Evolutionary conservation across 139 green algal genomes (phyloP), one percentile per base, ranked within the genome.

Genomic region (Auxenochlorella protothecoides): DNA sequence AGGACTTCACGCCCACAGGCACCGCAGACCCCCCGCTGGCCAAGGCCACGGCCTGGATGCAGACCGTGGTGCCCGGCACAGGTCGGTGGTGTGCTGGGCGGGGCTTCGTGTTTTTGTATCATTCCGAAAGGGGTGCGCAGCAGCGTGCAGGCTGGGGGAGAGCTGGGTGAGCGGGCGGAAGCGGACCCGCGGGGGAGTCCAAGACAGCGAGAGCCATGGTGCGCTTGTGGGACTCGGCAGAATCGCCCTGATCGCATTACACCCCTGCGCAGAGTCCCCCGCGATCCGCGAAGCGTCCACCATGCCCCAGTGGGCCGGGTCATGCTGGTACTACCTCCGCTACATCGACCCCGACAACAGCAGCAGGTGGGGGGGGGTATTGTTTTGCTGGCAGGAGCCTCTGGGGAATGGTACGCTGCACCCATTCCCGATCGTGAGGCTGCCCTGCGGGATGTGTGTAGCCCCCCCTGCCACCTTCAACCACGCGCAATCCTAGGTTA

Each of bases 251-350:
- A 44, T 44, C 27, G 27, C 27, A 44, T 1, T 2, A 12, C 53
- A n/a, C 44, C 62, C 74, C 4, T 16, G 56, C 71, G 57, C 70
- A 75, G 85, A 84, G 44, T 72, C 75, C 55, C 84, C 83, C 4
- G 86, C 86, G 0, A 59, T 70, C 12, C 75, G 95, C 15, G 95
- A 99, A 74, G 97, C 95, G 3, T 93, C 86, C 80, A 99, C 95
- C 27, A 99, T 99, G 95, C 95, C 94, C 0, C 93, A 93, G 76
- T 97, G 92, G 92, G 91, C 91, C 0, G 91, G 89, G 15, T 91
- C 78, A 60, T 96, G 90, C 82, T 97, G 94, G 94, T 99, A 99
- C 82, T 99, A 97, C 84, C 80, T 99, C 63, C 83, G 95, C 13
- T 99, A 91, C 83, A 92, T 98, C 68, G 89, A 97, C 77, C 95